Evolutionary conservation across 352 stramenopile species (phyloP), one percentile per base, ranked within the genome.

Genomic region (Globisporangium okanoganense): DNA sequence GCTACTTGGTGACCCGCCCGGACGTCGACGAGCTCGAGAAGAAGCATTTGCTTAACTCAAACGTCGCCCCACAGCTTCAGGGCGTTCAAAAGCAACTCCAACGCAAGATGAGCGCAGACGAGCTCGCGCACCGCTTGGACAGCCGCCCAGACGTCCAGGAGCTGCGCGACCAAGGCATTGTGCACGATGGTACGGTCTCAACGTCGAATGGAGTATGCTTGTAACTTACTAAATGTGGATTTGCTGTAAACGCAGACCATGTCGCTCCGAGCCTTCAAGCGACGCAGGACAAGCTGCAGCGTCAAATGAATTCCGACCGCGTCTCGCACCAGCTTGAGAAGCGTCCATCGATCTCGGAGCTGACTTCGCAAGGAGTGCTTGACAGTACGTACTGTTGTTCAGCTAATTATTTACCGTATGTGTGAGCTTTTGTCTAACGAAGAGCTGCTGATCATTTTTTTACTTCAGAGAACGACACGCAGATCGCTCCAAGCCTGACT

Each of bases 211-310:
- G n/a, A n/a, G n/a, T n/a, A n/a, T n/a, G n/a, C n/a, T n/a, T n/a
- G n/a, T n/a, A n/a, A n/a, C n/a, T 24, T 18, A 54, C 14, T 38
- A 5, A 16, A 27, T 56, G 44, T 4, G 25, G n/a, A n/a, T n/a
- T n/a, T n/a, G n/a, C n/a, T 9, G 45, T 38, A 36, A 12, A 12
- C n/a, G 20, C 52, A 65, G 76, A 92, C 13, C 72, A 77, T 7
- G 76, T 94, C 18, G 86, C 86, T 2, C 84, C 86, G 33, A 91
- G 78, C 58, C 70, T 95, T 3, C 83, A 93, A 71, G 82, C 83
- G 8, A 91, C 79, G n/a, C 81, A 90, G 49, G 80, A 88, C 22
- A 86, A 87, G 36, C 69, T 95, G 6, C 71, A 90, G 58, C 79
- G 82, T 13, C 79, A 92, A 59, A 59, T 95, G 29, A 85, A 90